Evolutionary conservation across 345 rosid genomes (phyloP).

Genomic region (Bruguiera sexangula): DNA sequence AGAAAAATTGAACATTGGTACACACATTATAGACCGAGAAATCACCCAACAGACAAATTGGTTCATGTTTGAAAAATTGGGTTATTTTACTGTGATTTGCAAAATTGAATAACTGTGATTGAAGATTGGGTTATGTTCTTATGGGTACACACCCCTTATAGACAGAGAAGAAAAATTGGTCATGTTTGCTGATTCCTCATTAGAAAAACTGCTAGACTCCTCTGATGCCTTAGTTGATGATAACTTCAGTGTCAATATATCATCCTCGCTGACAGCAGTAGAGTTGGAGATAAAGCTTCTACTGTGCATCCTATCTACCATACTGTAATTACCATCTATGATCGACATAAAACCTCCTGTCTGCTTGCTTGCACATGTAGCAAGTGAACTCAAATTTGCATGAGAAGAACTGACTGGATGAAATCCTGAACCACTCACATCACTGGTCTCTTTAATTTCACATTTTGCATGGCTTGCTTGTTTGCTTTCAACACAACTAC

Average conservation of each 20-base stretch:
- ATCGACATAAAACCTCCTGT: conserved; percentile 18
- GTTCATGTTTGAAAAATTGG: conserved; percentile 18
- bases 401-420: conserved; percentile 26
- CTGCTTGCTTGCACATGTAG: conserved; percentile 32
- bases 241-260: conserved; percentile 43
- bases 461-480: conserved; percentile 33
- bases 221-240: conserved; percentile 48
- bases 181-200: conserved; percentile 40
- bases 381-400: conserved; percentile 29
- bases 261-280: conserved; percentile 35
- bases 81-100: no score
- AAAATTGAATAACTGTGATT: no score
- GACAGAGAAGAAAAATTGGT: conserved; percentile 55
- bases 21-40: conserved; percentile 58
- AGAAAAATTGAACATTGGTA: background rate
- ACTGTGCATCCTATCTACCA: conserved; percentile 26
- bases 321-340: conserved; percentile 32
- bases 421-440: conserved; percentile 29
- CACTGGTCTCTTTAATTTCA: conserved; percentile 24
- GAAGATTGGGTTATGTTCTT: no score
- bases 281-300: conserved; percentile 19
- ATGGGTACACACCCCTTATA: conserved; percentile 52
- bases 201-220: conserved; percentile 38
- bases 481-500: conserved; percentile 25
- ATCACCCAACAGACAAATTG: conserved; percentile 25